Evolutionary conservation across 139 green algal species (phyloP).

Genomic region (Eudorina sp.): DNA sequence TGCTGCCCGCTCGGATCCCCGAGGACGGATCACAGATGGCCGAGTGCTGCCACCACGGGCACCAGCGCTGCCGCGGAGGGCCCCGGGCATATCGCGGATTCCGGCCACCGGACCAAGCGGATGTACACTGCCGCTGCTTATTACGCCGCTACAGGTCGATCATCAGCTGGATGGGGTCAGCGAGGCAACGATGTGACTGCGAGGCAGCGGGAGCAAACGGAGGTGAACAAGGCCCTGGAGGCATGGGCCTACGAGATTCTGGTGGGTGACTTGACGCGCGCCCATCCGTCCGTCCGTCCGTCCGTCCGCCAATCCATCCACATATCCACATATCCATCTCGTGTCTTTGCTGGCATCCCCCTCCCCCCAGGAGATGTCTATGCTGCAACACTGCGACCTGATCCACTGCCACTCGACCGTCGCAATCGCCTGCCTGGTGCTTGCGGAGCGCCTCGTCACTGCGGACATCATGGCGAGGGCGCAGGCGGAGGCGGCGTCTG

Average conservation of each 20-base stretch:
- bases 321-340: neutral
- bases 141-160: too few relatives aligned
- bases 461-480: neutral
- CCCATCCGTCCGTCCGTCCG: neutral
- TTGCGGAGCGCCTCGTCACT: neutral
- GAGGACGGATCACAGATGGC: too few relatives aligned
- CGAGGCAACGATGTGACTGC: neutral
- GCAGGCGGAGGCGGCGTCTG: neutral
- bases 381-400: constrained; percentile 13
- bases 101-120: too few relatives aligned
- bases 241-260: neutral
- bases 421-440: neutral
- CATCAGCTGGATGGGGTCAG: too few relatives aligned
- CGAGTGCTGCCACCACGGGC: neutral
- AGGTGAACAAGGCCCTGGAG: neutral
- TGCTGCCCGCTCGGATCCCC: neutral
- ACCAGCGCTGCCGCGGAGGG: too few relatives aligned
- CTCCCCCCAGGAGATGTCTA: neutral
- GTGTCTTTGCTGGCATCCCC: neutral
- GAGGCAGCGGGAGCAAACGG: too few relatives aligned
- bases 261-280: neutral
- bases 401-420: constrained; percentile 4
- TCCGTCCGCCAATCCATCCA: neutral
- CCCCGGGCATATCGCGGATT: too few relatives aligned
- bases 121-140: too few relatives aligned